phyloP scores from a whole-genome alignment of 352 stramenopile genomes.

The Phytopythium ostracodes region DNA sequence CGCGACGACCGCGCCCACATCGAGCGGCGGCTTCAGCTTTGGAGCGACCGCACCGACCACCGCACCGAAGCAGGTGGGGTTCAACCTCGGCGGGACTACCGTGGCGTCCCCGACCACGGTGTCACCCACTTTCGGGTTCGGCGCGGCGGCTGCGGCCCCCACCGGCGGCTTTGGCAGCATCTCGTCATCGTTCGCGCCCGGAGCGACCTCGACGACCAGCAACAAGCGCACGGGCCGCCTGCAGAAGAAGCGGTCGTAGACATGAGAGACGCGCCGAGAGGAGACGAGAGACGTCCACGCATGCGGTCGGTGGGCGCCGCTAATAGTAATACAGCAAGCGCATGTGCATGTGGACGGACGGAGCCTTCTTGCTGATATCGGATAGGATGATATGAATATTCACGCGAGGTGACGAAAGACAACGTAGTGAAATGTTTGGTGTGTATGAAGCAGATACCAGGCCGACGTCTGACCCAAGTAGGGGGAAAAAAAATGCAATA shows the following conservation, averaged over 20 bases:
- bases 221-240: conserved; percentile 31
- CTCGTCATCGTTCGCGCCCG: conserved; percentile 42
- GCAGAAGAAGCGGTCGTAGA: conserved; percentile 48
- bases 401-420: no score
- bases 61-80: conserved; percentile 59
- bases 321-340: conserved; percentile 4
- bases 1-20: conserved; percentile 2
- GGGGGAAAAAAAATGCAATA: not conserved
- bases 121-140: conserved; percentile 28
- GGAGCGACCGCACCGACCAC: conserved; percentile 7
- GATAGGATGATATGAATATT: no score
- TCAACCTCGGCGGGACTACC: conserved; percentile 37
- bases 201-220: conserved; percentile 14
- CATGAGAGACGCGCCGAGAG: not conserved
- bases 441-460: not conserved
- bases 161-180: conserved; percentile 41
- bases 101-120: conserved; percentile 18
- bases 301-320: not conserved
- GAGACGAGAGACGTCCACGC: no score
- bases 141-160: conserved; percentile 20
- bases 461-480: no score
- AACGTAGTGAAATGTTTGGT: not conserved
- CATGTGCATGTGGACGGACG: not conserved
- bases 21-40: conserved; percentile 21
- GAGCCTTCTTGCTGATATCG: no score